Base-by-base conservation (phyloP, 176 grass and related monocot species). In the Chrysopogon serrulatus region DNA sequence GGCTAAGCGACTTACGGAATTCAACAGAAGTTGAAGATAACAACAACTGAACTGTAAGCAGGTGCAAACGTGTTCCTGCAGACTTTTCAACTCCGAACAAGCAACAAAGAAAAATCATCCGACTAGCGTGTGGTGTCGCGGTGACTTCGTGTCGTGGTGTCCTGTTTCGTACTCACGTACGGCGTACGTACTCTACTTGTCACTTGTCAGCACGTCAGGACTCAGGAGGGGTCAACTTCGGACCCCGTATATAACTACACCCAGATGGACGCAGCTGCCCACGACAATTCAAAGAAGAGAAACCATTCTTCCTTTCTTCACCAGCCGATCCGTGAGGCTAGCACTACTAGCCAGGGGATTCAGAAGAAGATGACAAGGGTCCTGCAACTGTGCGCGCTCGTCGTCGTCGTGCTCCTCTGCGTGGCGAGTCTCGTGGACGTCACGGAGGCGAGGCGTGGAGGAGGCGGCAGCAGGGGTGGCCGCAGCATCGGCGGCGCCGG, bases 381-480 rank as follows among this genome's bases (percentile, higher is more conserved):
- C 5, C 31, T 84, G 60, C 47, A 31, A 3, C 32, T 81, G 30
- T 68, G 24, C 62, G 48, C 40, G 30, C 12, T 85, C 63, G 1
- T 89, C 24, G n/a, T n/a, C n/a, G 40, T 49, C 49, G 32, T 62
- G 28, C 32, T 89, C 36, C 70, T 85, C 77, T 68, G 70, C 77
- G 12, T 34, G 16, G 82, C 70, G 39, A 80, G 31, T 64, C 82
- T 85, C 49, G 23, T 6, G 68, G 81, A 60, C 74, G 81, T 66
- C 68, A n/a, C 82, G 48, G 87, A 84, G 36, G 87, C 69, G 13
- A 61, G 70, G 30, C 10, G 68, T 31, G 26, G 84, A 33, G 69
- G 65, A 28, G 27, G 42, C n/a, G n/a, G n/a, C n/a, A n/a, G n/a
- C 17, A 64, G 60, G 18, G 18, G 59, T 30, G 42, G 82, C 37